These are phyloP conservation scores for Corynespora cassiicola DNA, from an alignment of 2,329 filamentous ascomycete genomes.

Conservation along the genomic window DNA sequence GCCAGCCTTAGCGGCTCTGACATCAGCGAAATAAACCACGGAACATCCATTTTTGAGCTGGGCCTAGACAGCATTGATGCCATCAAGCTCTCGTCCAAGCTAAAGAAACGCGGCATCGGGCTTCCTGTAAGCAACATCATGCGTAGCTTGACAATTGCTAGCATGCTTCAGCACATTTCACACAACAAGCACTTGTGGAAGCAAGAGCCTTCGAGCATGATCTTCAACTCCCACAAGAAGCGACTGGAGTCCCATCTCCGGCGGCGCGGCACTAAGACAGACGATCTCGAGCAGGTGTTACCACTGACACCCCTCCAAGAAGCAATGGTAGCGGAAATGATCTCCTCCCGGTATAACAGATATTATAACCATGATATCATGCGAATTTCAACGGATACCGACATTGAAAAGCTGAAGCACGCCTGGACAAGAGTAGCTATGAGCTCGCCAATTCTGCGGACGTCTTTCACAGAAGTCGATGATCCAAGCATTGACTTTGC, in stretches of 20 bases:
- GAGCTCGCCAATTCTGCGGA: constrained; percentile 74
- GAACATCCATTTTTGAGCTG: constrained; percentile 76
- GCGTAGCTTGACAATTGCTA: constrained; percentile 70
- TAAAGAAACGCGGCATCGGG: constrained; percentile 66
- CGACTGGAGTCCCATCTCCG: constrained; percentile 49
- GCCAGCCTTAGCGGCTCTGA: constrained; percentile 65
- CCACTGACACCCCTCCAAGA: constrained; percentile 87
- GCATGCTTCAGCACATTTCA: constrained; percentile 55
- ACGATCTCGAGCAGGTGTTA: constrained; percentile 64
- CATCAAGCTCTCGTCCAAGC: constrained; percentile 79
- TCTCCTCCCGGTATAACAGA: constrained; percentile 72
- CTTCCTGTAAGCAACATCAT: constrained; percentile 80
- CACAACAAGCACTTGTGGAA: constrained; percentile 5
- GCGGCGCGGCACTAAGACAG: constrained; percentile 40
- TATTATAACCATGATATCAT: constrained; percentile 90
- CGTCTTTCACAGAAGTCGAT: constrained; percentile 72
- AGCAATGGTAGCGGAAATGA: constrained; percentile 83
- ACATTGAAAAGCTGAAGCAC: constrained; percentile 62
- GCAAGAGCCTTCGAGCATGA: constrained; percentile 11
- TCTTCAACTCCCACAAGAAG: constrained; percentile 25
- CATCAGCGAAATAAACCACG: constrained; percentile 59
- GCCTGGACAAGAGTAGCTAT: constrained; percentile 70
- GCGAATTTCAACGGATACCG: constrained; percentile 60
- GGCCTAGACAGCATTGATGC: constrained; percentile 92
- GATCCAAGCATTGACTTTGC: constrained; percentile 62